phyloP scores from a whole-genome alignment of 2,329 filamentous ascomycete genomes.

The Botrytis sinoallii region DNA sequence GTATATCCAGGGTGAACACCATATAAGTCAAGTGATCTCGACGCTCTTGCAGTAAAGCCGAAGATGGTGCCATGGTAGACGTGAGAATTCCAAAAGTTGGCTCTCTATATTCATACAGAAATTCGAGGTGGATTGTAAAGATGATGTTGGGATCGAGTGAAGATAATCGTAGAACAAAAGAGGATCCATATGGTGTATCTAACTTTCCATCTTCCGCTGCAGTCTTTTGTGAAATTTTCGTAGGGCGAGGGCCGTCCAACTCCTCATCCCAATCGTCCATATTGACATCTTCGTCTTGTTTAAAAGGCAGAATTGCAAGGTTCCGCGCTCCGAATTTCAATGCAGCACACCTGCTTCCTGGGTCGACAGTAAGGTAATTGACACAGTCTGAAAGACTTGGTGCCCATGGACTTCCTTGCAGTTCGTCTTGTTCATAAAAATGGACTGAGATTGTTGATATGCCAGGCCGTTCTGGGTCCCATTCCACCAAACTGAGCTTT shows the following conservation, averaged over 20 bases:
- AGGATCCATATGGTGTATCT: slow-evolving; percentile 74
- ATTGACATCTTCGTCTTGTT: slow-evolving; percentile 84
- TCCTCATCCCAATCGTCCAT: slow-evolving; percentile 90
- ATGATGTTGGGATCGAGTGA: slow-evolving; percentile 83
- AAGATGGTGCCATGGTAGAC: slow-evolving; percentile 69
- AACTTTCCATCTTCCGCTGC: slow-evolving; percentile 39
- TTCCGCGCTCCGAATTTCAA: slow-evolving; percentile 88
- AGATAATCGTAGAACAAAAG: slow-evolving; percentile 88
- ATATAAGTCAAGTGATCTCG: slow-evolving; percentile 87
- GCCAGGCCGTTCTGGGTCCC: slow-evolving; percentile 77
- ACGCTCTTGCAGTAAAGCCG: slow-evolving; percentile 67
- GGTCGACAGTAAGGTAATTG: slow-evolving; percentile 84
- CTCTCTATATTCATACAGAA: slow-evolving; percentile 94
- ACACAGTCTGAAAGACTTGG: slow-evolving; percentile 70
- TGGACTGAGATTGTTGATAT: slow-evolving; percentile 92
- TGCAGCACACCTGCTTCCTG: slow-evolving; percentile 87
- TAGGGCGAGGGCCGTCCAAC: slow-evolving; percentile 64
- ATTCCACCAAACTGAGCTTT: slow-evolving; percentile 89
- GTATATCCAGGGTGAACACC: slow-evolving; percentile 91
- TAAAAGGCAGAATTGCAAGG: slow-evolving; percentile 90
- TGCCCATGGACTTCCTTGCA: slow-evolving; percentile 78
- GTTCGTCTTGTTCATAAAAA: slow-evolving; percentile 94
- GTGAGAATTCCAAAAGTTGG: slow-evolving; percentile 95
- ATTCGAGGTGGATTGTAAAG: slow-evolving; percentile 86
- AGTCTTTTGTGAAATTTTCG: slow-evolving; percentile 38